Percentiles rank a stretch among this genome's conserved stretches.
phyloP scores from a whole-genome alignment of 2,329 filamentous ascomycete genomes.

The Penicillium sp. region DNA sequence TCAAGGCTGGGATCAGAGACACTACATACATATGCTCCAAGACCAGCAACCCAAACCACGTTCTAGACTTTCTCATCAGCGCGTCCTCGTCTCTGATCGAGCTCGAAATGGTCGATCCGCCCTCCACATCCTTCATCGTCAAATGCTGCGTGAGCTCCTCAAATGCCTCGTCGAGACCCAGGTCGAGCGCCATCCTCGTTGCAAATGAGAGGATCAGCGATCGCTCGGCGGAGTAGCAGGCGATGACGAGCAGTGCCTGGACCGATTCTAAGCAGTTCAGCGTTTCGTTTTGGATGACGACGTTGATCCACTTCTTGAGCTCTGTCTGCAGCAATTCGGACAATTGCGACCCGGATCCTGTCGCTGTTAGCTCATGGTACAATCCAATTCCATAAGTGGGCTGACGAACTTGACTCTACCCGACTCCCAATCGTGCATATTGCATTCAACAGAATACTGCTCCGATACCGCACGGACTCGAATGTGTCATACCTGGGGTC shows the following conservation, averaged over 20 bases:
- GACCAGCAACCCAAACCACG: constrained; percentile 60
- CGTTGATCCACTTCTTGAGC: constrained; percentile 51
- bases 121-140: constrained; percentile 32
- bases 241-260: constrained; percentile 58
- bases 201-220: constrained; percentile 57
- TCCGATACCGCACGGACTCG: constrained; percentile 51
- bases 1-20: neutral
- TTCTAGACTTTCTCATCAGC: constrained; percentile 51
- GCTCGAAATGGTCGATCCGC: constrained; percentile 19
- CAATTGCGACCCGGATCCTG: constrained; percentile 36
- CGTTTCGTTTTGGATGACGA: constrained; percentile 48
- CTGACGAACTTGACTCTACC: constrained; percentile 37
- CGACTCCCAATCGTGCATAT: constrained; percentile 60
- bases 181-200: constrained; percentile 56
- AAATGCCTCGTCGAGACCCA: constrained; percentile 52
- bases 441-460: constrained; percentile 56
- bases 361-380: neutral
- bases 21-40: constrained; percentile 54
- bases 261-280: constrained; percentile 54
- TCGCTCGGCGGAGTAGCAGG: constrained; percentile 59
- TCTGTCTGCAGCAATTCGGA: constrained; percentile 53
- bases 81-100: constrained; percentile 32
- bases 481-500: constrained; percentile 53
- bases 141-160: constrained; percentile 42
- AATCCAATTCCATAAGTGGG: neutral